These are phyloP conservation scores for Geranium rotundifolium DNA, from an alignment of 345 rosid species.

Conservation along the genomic window DNA sequence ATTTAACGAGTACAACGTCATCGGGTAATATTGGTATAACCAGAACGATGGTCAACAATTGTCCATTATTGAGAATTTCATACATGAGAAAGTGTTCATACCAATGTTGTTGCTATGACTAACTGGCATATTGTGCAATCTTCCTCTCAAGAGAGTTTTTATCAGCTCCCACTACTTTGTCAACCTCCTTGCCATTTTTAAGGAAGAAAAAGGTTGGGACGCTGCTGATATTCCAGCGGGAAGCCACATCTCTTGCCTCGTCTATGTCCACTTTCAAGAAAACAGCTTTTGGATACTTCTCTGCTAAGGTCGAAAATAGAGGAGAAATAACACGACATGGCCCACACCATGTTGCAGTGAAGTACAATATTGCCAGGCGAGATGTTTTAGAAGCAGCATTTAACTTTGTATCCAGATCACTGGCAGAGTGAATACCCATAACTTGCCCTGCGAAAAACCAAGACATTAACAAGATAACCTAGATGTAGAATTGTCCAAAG, in stretches of 20 bases:
- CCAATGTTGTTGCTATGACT: too few relatives aligned
- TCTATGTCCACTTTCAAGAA: conserved; percentile 79
- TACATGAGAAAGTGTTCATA: too few relatives aligned
- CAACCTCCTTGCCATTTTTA: conserved; percentile 68
- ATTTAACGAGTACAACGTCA: too few relatives aligned
- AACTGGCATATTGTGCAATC: conserved; percentile 35
- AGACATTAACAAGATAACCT: not conserved
- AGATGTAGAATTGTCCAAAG: not conserved
- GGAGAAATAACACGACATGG: conserved; percentile 89
- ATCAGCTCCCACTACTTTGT: conserved; percentile 81
- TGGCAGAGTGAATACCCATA: conserved; percentile 45
- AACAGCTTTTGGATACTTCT: conserved; percentile 48
- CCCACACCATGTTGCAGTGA: conserved; percentile 94
- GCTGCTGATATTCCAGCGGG: conserved; percentile 59
- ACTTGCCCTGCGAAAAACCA: conserved; percentile 49
- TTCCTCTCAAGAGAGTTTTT: conserved; percentile 60
- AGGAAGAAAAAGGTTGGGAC: conserved; percentile 68
- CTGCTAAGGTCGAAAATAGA: conserved; percentile 57
- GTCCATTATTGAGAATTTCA: too few relatives aligned
- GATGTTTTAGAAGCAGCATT: conserved; percentile 58
- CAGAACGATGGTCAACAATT: too few relatives aligned
- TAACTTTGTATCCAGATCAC: conserved; percentile 59
- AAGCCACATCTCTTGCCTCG: conserved; percentile 49
- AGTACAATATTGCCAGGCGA: conserved; percentile 66
- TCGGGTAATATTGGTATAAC: too few relatives aligned